Conservation (phyloP, 208 protist genomes). For the Leishmania braziliensis region DNA sequence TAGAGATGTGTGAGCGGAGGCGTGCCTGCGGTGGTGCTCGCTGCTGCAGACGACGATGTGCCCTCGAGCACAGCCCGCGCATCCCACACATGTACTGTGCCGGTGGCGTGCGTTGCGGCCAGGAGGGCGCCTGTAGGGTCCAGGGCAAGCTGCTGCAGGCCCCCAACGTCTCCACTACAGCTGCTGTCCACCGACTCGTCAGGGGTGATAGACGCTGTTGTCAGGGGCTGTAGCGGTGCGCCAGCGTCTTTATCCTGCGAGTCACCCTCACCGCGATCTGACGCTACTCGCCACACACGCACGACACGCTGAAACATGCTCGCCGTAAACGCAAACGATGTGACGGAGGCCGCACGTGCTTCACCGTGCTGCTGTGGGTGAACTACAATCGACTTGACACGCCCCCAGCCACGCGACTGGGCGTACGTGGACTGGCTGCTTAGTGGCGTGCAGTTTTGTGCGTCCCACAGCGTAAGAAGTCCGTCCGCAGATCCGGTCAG, state of each 20-base stretch:
- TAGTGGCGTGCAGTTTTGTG: constrained; percentile 42
- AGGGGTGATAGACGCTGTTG: constrained; percentile 1
- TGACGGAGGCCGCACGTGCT: neutral
- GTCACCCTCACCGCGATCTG: neutral
- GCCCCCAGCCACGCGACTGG: constrained; percentile 46
- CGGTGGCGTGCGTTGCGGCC: constrained; percentile 61
- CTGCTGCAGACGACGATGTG: neutral
- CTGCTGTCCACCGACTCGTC: constrained; percentile 8
- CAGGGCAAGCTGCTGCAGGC: constrained; percentile 49
- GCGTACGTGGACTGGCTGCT: constrained; percentile 49
- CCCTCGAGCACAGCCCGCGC: constrained; percentile 25
- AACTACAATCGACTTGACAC: constrained; percentile 56
- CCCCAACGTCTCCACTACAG: constrained; percentile 24
- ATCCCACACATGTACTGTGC: constrained; percentile 69
- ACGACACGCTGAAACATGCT: constrained; percentile 78
- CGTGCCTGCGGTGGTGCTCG: neutral
- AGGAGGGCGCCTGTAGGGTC: constrained; percentile 70
- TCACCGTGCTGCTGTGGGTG: constrained; percentile 33
- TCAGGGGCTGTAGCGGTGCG: constrained; percentile 19
- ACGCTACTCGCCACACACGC: constrained; percentile 43
- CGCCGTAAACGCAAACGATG: constrained; percentile 59
- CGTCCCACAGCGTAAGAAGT: constrained; percentile 83
- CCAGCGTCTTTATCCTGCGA: constrained; percentile 1
- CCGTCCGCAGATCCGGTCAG: constrained; percentile 78
- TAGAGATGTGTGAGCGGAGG: constrained; percentile 32